Evolutionary conservation across 345 rosid species (phyloP), one percentile per base, ranked within the genome.

Genomic region (Salix exigua): DNA sequence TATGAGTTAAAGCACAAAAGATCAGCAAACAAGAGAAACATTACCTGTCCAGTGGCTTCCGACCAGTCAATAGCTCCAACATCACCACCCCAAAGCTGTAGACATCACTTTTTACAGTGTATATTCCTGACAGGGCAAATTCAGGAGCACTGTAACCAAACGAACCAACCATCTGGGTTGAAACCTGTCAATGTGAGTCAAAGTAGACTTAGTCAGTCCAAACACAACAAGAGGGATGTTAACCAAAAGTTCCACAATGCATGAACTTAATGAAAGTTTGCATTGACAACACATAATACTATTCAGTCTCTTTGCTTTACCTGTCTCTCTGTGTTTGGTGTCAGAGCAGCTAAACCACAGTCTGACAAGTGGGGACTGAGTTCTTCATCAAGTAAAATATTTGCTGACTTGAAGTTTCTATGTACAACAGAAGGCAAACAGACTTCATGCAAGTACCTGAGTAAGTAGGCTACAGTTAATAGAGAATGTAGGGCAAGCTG

Each of bases 121-220:
- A 96, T 46, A 94, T 80, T 77, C 99, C 99, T 0, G 99, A 96
- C 86, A 96, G 81, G 38, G 93, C 98, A 87, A 94, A 96, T 86
- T 96, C 98, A 7, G 99, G 99, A 58, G 99, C 97, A 48, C 99
- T 96, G 72, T 96, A 96, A 80, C 98, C 99, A 78, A 96, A 96
- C 61, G 98, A 91, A 75, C 97, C 99, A 80, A 94, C 92, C 93
- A 96, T 83, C 86, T 92, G 94, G 6, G 98, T 87, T 46, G 98
- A 89, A 73, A 94, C 92, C 99, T 96, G 91, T 72, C 71, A 76
- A 65, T 21, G 50, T 33, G 55, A 78, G 78, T 19, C 51, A 74
- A 66, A 73, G 26, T 2, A 23, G 11, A 33, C 8, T 63, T 35
- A 21, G 69, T 33, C 13, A 64, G 66, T 75, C 6, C 33, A 18